Conservation (phyloP, 2,329 filamentous ascomycete genomes). For the Lasiodiplodia gonubiensis region DNA sequence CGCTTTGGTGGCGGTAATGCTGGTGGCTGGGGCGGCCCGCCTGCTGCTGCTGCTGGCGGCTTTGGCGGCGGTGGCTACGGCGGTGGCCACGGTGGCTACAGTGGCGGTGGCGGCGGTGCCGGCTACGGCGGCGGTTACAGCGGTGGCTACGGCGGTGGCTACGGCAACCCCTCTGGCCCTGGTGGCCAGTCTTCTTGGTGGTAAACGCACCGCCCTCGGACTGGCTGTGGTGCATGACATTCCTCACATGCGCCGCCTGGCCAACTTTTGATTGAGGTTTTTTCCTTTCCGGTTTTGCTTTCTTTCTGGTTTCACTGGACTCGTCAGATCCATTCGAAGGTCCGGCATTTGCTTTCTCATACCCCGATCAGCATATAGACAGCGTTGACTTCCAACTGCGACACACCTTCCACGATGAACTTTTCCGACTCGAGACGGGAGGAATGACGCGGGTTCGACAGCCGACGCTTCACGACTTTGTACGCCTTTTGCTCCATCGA, state of each 20-base stretch:
- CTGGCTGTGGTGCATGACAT: conserved; percentile 30
- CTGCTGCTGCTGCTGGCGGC: conserved; percentile 44
- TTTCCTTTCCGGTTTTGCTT: conserved; percentile 39
- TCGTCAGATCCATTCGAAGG: conserved; percentile 39
- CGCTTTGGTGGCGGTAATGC: conserved; percentile 61
- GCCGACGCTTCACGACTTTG: conserved; percentile 47
- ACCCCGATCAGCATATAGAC: conserved; percentile 59
- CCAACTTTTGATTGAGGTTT: conserved; percentile 28
- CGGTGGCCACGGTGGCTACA: conserved; percentile 45
- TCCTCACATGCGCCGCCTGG: conserved; percentile 17
- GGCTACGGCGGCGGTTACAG: conserved; percentile 54
- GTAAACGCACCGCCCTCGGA: conserved; percentile 50
- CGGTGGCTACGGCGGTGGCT: conserved; percentile 50
- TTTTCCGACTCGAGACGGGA: conserved; percentile 33
- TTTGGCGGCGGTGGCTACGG: conserved; percentile 53
- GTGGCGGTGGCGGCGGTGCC: conserved; percentile 48
- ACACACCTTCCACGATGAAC: conserved; percentile 47
- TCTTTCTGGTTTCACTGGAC: conserved; percentile 40
- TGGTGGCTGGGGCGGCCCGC: conserved; percentile 57
- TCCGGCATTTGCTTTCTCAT: conserved; percentile 49
- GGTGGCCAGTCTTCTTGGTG: conserved; percentile 73
- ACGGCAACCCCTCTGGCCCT: conserved; percentile 70
- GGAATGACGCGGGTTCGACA: conserved; percentile 41
- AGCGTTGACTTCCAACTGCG: conserved; percentile 54
- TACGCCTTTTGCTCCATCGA: conserved; percentile 45